A percentile compares a stretch with the other conserved stretches of the same genome.
Evolutionary conservation across 208 protist species (phyloP).

Genomic region (Naegleria lovaniensis): DNA sequence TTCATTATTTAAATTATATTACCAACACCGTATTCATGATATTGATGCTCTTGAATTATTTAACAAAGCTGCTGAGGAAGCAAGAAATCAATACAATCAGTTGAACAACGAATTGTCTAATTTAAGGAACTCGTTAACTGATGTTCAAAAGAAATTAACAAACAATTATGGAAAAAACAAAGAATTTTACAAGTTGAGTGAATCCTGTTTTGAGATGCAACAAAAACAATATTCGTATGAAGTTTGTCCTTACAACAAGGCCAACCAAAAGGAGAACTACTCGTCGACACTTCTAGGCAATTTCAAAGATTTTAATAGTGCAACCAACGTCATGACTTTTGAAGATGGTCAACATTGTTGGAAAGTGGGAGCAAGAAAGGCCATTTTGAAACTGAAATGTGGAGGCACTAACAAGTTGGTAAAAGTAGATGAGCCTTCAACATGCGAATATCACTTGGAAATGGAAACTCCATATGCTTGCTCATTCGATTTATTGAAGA

Average conservation of each 20-base stretch:
- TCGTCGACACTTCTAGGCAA: neutral
- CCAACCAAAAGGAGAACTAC: slow-evolving; percentile 35
- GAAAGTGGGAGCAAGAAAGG: neutral
- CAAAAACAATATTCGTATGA: slow-evolving; percentile 46
- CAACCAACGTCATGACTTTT: neutral
- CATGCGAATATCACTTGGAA: neutral
- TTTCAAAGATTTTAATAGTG: neutral
- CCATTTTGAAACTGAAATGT: neutral
- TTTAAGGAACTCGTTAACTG: neutral
- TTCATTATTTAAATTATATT: neutral
- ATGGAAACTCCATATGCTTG: slow-evolving; percentile 10
- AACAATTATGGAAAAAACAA: slow-evolving; percentile 31
- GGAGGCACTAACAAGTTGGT: neutral
- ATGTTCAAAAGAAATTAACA: neutral
- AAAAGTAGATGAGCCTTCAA: neutral
- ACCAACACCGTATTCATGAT: neutral
- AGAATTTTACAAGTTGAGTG: slow-evolving; percentile 30
- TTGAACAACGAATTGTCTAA: slow-evolving; percentile 10
- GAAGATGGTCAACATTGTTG: neutral
- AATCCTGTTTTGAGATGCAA: slow-evolving; percentile 35
- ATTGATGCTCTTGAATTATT: neutral
- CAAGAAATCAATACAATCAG: slow-evolving; percentile 31
- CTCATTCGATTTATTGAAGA: neutral
- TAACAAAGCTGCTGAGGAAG: slow-evolving; percentile 9
- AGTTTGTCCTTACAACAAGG: slow-evolving; percentile 48